phyloP scores from a whole-genome alignment of 1,284 basidiomycete species.

The Microbotryum intermedium region DNA sequence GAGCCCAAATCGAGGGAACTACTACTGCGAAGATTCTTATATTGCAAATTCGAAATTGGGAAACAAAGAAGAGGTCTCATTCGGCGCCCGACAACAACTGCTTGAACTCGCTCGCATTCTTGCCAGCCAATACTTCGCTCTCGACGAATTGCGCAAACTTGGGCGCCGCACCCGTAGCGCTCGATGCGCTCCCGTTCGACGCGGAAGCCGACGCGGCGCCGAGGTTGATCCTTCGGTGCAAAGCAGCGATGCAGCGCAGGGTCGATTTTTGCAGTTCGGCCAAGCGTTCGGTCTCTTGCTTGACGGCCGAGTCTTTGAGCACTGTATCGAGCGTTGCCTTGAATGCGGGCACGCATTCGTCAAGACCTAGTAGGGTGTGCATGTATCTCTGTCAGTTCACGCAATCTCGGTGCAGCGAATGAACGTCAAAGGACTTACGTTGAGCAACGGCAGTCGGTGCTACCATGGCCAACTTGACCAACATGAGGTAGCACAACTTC shows the following conservation, averaged over 20 bases:
- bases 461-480: conserved; percentile 79
- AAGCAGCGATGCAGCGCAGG: conserved; percentile 31
- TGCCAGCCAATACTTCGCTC: conserved; percentile 9
- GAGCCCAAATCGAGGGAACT: too few relatives aligned
- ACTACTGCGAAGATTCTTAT: conserved; percentile 8
- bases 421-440: conserved; percentile 27
- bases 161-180: conserved; percentile 11
- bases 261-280: conserved; percentile 42
- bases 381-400: not conserved
- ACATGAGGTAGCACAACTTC: conserved; percentile 88
- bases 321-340: conserved; percentile 60
- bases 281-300: conserved; percentile 91
- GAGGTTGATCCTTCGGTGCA: conserved; percentile 5
- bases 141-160: conserved; percentile 15
- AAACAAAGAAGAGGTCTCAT: not conserved
- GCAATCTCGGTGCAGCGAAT: not conserved
- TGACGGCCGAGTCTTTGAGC: conserved; percentile 78
- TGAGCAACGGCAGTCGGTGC: conserved; percentile 61
- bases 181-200: not conserved
- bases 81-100: not conserved
- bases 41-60: not conserved
- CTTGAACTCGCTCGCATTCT: conserved; percentile 11
- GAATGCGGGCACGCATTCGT: conserved; percentile 72
- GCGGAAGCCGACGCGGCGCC: too few relatives aligned
- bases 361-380: conserved; percentile 75